These are phyloP conservation scores for Zymoseptoria crescenta DNA, from an alignment of 2,329 filamentous ascomycete genomes.

Conservation along the genomic window DNA sequence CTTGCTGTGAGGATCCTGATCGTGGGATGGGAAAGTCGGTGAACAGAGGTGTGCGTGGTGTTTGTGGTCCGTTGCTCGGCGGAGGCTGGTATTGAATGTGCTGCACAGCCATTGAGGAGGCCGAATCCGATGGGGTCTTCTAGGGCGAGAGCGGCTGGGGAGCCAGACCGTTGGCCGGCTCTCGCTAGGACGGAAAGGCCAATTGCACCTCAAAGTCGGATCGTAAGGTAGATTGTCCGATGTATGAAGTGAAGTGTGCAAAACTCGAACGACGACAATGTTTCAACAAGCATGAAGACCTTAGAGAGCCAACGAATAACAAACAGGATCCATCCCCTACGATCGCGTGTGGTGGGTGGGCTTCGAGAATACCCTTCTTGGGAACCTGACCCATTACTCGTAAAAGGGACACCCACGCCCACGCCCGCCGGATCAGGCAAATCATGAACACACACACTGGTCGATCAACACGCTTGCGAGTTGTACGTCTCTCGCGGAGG, in stretches of 20 bases:
- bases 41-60: conserved; percentile 3
- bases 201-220: not conserved
- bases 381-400: not conserved
- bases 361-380: not conserved
- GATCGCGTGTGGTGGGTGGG: not conserved
- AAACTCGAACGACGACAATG: not conserved
- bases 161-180: not conserved
- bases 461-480: not conserved
- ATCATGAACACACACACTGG: not conserved
- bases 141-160: not conserved
- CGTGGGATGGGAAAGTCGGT: conserved; percentile 9
- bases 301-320: not conserved
- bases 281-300: not conserved
- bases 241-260: not conserved
- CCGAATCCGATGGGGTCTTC: not conserved
- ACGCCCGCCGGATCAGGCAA: not conserved
- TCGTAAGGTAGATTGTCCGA: not conserved
- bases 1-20: conserved; percentile 1
- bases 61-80: not conserved
- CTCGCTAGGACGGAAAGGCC: not conserved
- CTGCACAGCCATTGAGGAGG: conserved; percentile 1
- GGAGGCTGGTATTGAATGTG: not conserved
- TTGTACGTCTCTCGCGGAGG: not conserved
- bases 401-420: not conserved
- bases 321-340: not conserved